A percentile compares a stretch with the other conserved stretches of the same genome.
Evolutionary conservation across 1,139 yeast species (phyloP).

Genomic region (Pichia sp.): DNA sequence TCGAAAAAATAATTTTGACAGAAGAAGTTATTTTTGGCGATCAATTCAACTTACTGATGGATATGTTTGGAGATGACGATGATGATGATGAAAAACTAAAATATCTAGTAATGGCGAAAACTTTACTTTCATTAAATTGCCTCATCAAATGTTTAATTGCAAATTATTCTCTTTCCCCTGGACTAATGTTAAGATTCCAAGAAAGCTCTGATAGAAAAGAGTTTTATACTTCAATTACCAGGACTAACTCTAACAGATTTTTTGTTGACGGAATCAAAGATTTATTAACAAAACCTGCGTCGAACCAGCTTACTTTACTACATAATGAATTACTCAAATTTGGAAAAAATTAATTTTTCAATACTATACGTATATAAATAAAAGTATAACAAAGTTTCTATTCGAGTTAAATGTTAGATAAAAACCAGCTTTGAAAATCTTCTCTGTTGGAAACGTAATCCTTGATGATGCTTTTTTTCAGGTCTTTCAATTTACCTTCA

Average conservation of each 20-base stretch:
- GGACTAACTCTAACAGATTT: not conserved
- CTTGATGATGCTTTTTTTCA: slow-evolving; percentile 49
- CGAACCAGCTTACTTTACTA: slow-evolving; percentile 10
- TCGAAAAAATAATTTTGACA: slow-evolving; percentile 25
- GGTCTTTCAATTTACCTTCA: slow-evolving; percentile 70
- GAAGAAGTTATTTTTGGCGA: slow-evolving; percentile 34
- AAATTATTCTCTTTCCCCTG: slow-evolving; percentile 27
- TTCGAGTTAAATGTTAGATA: slow-evolving; percentile 17
- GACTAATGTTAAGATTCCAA: slow-evolving; percentile 21
- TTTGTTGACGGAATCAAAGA: slow-evolving; percentile 8
- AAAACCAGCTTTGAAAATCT: slow-evolving; percentile 23
- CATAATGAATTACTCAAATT: slow-evolving; percentile 6
- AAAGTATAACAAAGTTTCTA: not conserved
- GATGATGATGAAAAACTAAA: slow-evolving; percentile 15
- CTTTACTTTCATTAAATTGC: slow-evolving; percentile 22
- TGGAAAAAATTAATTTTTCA: not conserved
- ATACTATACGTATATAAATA: not conserved
- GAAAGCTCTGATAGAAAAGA: slow-evolving; percentile 13
- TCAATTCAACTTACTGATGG: slow-evolving; percentile 16
- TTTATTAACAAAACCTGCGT: slow-evolving; percentile 3
- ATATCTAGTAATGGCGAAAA: slow-evolving; percentile 24
- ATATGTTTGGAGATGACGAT: slow-evolving; percentile 18
- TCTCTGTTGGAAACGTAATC: slow-evolving; percentile 12
- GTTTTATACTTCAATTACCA: not conserved
- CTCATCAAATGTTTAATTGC: slow-evolving; percentile 25